These are phyloP conservation scores for Metarhizium robertsii DNA, from an alignment of 2,329 filamentous ascomycete genomes.

Conservation along the genomic window DNA sequence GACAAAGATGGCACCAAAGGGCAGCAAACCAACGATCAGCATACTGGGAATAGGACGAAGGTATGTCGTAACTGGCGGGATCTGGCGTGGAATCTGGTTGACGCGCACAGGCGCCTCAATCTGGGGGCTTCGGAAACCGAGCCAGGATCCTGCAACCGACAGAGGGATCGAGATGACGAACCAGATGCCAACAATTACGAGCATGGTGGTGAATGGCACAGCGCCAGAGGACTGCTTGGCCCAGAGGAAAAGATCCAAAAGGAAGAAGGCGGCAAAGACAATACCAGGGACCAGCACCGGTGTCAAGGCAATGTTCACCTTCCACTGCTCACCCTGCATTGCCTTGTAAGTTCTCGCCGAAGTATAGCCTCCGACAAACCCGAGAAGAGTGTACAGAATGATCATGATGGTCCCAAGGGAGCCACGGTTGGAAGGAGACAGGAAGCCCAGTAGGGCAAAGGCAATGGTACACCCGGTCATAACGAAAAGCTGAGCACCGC, in stretches of 20 bases:
- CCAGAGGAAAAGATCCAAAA: conserved; percentile 95
- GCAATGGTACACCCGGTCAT: conserved; percentile 93
- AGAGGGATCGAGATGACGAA: conserved; percentile 93
- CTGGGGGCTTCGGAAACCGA: conserved; percentile 70
- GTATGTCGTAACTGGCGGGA: conserved; percentile 75
- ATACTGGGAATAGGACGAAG: conserved; percentile 82
- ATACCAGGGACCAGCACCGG: conserved; percentile 77
- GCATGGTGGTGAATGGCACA: conserved; percentile 94
- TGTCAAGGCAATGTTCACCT: conserved; percentile 82
- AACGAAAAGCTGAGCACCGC: conserved; percentile 91
- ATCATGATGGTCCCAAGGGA: conserved; percentile 90
- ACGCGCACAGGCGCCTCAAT: conserved; percentile 79
- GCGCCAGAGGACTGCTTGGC: conserved; percentile 85
- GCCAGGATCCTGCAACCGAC: conserved; percentile 82
- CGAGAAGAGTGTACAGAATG: conserved; percentile 85
- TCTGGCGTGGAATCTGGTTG: conserved; percentile 96
- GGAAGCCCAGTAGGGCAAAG: conserved; percentile 87
- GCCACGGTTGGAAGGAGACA: conserved; percentile 91
- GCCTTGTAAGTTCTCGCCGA: conserved; percentile 91
- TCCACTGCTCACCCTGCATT: conserved; percentile 88
- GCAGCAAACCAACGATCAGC: conserved; percentile 82
- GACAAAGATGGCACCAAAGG: conserved; percentile 94
- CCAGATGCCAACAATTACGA: conserved; percentile 89
- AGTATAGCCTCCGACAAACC: conserved; percentile 84
- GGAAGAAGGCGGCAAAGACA: conserved; percentile 82